Evolutionary conservation across 257 asterid genomes (phyloP), one percentile per base, ranked within the genome.

Genomic region (Cruciata laevipes): DNA sequence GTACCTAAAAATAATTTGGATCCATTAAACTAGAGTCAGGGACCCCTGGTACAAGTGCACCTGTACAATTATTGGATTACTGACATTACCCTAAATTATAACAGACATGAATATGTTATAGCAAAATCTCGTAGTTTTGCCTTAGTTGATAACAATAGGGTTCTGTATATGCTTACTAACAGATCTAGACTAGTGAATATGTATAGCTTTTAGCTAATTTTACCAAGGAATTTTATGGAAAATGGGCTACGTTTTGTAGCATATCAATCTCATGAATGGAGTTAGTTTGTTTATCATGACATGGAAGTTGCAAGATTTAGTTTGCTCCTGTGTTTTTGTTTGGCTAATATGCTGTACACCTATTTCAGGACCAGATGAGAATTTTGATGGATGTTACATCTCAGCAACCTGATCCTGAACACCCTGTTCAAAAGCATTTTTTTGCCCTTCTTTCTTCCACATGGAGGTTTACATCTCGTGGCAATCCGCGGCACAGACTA

Each of bases 381-480:
- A 75, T 76, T 74, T 76, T 94, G 87, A 84, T 90, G 66, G 85
- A 86, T 81, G 74, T 82, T 77, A 79, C 88, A 63, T 82, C 95
- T 67, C 87, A 83, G 78, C 70, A 78, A 57, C 85, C 91, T 67
- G 97, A 90, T 82, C 79, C 79, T 62, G 99, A 90, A 68, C 88
- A 84, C 17, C 96, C 88, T 69, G 76, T 88, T 78, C 96, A 86
- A 69, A 85, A 78, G 63, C 99, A 94, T 80, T 88, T 88, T 83
- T 80, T 84, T 74, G 83, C 89, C 68, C 73, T 87, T 75, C 84
- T 90, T 71, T 88, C 95, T 75, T 82, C 90, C 53, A 77, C 81
- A 65, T 88, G 95, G 97, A 88, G 82, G 75, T 78, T 73, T 68
- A 69, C 68, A 44, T 78, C 83, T 40, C 67, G 60, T 67, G 69